Evolutionary conservation across 2,329 filamentous ascomycete species (phyloP).

Genomic region (Sporothrix mexicana): DNA sequence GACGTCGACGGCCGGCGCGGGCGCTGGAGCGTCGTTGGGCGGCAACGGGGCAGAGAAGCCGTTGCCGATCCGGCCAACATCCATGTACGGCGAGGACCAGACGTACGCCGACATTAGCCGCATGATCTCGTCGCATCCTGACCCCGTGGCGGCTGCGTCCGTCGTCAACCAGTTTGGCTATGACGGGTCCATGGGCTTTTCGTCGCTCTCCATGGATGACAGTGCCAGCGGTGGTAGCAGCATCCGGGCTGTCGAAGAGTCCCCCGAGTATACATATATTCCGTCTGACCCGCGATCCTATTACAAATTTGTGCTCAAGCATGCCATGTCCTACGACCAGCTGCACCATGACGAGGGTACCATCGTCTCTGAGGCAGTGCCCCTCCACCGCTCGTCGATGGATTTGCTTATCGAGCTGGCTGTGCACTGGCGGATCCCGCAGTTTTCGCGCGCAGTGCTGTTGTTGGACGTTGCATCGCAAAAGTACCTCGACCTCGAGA

Average conservation of each 20-base stretch:
- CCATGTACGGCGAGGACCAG: slow-evolving; percentile 55
- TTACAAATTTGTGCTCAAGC: slow-evolving; percentile 81
- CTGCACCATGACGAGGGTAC: slow-evolving; percentile 49
- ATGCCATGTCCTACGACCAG: slow-evolving; percentile 71
- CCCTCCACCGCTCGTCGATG: slow-evolving; percentile 76
- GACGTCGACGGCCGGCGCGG: slow-evolving; percentile 62
- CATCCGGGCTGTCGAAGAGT: slow-evolving; percentile 64
- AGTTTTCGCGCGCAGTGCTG: slow-evolving; percentile 77
- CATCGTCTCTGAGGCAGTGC: slow-evolving; percentile 42
- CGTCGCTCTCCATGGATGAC: slow-evolving; percentile 67
- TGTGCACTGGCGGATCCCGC: slow-evolving; percentile 86
- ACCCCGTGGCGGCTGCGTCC: slow-evolving; percentile 37
- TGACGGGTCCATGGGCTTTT: slow-evolving; percentile 73
- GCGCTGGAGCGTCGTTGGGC: slow-evolving; percentile 36
- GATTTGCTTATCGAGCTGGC: slow-evolving; percentile 86
- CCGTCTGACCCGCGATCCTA: slow-evolving; percentile 81
- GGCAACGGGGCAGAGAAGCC: slow-evolving; percentile 52
- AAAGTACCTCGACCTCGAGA: slow-evolving; percentile 83
- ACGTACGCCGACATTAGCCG: slow-evolving; percentile 60
- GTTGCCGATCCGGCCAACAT: slow-evolving; percentile 61
- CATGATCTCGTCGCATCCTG: slow-evolving; percentile 53
- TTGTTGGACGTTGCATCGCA: slow-evolving; percentile 84
- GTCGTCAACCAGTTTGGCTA: slow-evolving; percentile 51
- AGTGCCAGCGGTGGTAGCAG: slow-evolving; percentile 42
- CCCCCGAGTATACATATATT: slow-evolving; percentile 83